These are phyloP conservation scores for Oidiodendron maius DNA, from an alignment of 495 filamentous ascomycete genomes.

Conservation along the genomic window DNA sequence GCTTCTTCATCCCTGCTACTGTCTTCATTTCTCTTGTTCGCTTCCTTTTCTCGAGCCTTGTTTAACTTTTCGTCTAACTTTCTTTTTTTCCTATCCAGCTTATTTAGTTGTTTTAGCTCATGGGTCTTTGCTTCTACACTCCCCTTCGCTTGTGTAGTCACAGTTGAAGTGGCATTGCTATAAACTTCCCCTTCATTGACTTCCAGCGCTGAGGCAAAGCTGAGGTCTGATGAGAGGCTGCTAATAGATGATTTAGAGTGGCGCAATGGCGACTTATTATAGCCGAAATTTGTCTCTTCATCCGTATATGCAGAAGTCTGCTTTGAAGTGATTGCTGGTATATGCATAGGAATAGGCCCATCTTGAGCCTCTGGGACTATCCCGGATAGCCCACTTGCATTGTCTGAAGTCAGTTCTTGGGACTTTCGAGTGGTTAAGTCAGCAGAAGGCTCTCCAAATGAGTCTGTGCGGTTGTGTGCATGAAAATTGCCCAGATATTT, in stretches of 20 bases:
- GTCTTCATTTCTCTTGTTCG: slow-evolving; percentile 32
- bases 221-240: slow-evolving; percentile 28
- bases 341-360: slow-evolving; percentile 31
- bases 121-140: slow-evolving; percentile 7
- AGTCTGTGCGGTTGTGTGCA: slow-evolving; percentile 30
- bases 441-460: slow-evolving; percentile 16
- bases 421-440: background rate
- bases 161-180: slow-evolving; percentile 15
- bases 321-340: slow-evolving; percentile 31
- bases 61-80: slow-evolving; percentile 64
- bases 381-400: slow-evolving; percentile 38
- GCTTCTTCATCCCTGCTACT: slow-evolving; percentile 39
- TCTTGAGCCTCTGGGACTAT: slow-evolving; percentile 41
- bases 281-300: background rate
- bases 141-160: slow-evolving; percentile 16
- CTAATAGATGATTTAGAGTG: slow-evolving; percentile 23
- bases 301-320: slow-evolving; percentile 36
- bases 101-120: slow-evolving; percentile 43
- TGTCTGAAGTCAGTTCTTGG: background rate
- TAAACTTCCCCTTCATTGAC: slow-evolving; percentile 21
- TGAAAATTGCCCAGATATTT: slow-evolving; percentile 24
- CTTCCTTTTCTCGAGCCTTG: slow-evolving; percentile 42
- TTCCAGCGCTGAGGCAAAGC: slow-evolving; percentile 41
- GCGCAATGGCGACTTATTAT: slow-evolving; percentile 9
- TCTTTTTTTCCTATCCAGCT: slow-evolving; percentile 63